These are phyloP conservation scores for Raphanus raphanistrum DNA, from an alignment of 345 rosid species.

Conservation along the genomic window DNA sequence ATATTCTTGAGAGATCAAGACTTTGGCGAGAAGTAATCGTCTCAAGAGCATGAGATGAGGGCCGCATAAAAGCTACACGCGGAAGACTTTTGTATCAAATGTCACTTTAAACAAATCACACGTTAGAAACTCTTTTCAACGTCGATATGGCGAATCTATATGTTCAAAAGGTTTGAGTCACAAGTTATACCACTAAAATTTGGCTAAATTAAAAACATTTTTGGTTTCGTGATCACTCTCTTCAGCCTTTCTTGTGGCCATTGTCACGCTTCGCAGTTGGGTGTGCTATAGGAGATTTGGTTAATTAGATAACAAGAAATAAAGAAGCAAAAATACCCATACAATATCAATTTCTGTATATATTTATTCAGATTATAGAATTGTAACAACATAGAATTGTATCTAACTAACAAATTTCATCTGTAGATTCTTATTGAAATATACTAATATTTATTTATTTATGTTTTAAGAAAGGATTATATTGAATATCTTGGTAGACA, in stretches of 20 bases:
- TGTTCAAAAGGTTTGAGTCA: not conserved
- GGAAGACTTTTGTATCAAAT: not conserved
- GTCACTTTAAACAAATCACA: not conserved
- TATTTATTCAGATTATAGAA: not conserved
- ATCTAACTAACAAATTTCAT: too few relatives aligned
- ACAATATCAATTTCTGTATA: not conserved
- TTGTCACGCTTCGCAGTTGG: not conserved
- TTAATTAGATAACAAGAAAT: not conserved
- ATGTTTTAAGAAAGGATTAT: not conserved
- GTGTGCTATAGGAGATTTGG: not conserved
- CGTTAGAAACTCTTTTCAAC: not conserved
- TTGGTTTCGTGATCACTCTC: not conserved
- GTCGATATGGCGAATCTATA: too few relatives aligned
- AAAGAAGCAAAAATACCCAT: too few relatives aligned
- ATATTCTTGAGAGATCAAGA: not conserved
- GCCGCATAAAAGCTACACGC: not conserved
- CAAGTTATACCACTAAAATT: not conserved
- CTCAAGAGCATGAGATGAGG: not conserved
- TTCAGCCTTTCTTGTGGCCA: not conserved
- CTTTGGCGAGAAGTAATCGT: not conserved
- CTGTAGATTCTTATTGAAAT: not conserved
- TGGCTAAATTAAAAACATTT: not conserved
- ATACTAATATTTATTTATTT: too few relatives aligned
- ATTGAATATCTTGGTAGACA: not conserved
- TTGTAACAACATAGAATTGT: too few relatives aligned